Evolutionary conservation across 257 asterid genomes (phyloP), one percentile per base, ranked within the genome.

Genomic region (Petrea volubilis): DNA sequence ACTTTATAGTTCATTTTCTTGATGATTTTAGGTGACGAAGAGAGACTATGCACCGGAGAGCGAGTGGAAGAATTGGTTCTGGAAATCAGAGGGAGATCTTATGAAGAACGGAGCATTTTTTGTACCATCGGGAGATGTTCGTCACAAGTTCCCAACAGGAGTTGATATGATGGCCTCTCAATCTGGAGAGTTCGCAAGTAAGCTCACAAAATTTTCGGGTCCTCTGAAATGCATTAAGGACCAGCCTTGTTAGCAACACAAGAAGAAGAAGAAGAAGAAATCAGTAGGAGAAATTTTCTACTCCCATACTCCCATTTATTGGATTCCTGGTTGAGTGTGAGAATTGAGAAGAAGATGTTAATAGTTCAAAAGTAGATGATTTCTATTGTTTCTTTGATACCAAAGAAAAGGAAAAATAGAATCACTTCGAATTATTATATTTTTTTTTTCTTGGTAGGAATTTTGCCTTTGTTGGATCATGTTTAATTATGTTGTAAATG

Each of bases 81-180:
- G 98, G 98, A 84, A 52, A 84, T 93, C 97, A 3, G 86, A 90
- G 43, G 90, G 86, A 40, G 98, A 93, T 78, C 29, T 86, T 23
- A 50, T 93, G 85, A 52, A 34, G 79, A 88, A 84, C 43, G 96
- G 96, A 9, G 98, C 98, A 1, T 93, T 86, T 73, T 93, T 93
- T 33, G 52, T 29, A 3, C 87, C 85, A 71, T 93, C 98, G 3
- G 98, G 97, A 53, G 72, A 85, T 59, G 83, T 78, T 2, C 56
- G 75, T 0, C 82, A 85, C 74, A 80, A 74, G 50, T 84, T 88
- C 68, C 64, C 28, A 0, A 28, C 6, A 2, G 79, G 74, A 14
- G 1, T 38, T 2, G 86, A 74, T 2, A 66, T 69, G 83, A 71
- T 89, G 59, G 18, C 55, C 1, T 89, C 92, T 3, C 85, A 81